phyloP scores from a whole-genome alignment of 1,284 basidiomycete genomes.

The Amylostereum chailletii region DNA sequence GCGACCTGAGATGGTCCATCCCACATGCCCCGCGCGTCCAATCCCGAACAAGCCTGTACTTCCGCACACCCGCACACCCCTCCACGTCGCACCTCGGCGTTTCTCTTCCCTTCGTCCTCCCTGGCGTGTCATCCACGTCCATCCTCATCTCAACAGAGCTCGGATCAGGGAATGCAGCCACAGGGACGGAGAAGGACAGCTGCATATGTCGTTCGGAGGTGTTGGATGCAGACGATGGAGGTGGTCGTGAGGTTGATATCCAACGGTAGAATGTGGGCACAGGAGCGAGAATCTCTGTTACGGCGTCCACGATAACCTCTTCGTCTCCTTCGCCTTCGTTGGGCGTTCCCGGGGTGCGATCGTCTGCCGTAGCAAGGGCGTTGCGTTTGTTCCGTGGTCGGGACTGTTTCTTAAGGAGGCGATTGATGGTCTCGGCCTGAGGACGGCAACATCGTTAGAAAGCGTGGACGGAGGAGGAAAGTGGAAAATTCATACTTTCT shows the following conservation, averaged over 20 bases:
- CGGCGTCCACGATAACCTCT: conserved; percentile 21
- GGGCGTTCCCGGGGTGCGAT: conserved; percentile 26
- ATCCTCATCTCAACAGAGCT: conserved; percentile 20
- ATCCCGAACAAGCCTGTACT: conserved; percentile 43
- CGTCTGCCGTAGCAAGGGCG: conserved; percentile 38
- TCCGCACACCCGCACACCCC: conserved; percentile 36
- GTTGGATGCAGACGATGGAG: background rate
- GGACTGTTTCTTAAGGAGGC: conserved; percentile 82
- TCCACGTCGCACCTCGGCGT: conserved; percentile 32
- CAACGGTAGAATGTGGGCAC: conserved; percentile 53
- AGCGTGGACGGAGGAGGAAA: background rate
- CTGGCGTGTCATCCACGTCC: conserved; percentile 22
- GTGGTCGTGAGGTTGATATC: conserved; percentile 39
- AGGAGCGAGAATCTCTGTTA: conserved; percentile 13
- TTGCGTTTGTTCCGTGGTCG: conserved; percentile 60
- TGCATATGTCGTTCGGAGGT: conserved; percentile 20
- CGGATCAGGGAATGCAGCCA: conserved; percentile 33
- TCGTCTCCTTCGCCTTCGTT: conserved; percentile 21
- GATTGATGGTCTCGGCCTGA: conserved; percentile 83
- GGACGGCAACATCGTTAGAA: background rate
- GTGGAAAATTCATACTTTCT: conserved; percentile 56
- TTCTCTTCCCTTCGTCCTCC: conserved; percentile 15
- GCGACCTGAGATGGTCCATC: conserved; percentile 43
- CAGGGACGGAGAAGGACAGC: conserved; percentile 47
- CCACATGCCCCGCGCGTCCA: conserved; percentile 46